Evolutionary conservation across 2,329 filamentous ascomycete genomes (phyloP), one percentile per base, ranked within the genome.

Genomic region (Beauveria sp.): DNA sequence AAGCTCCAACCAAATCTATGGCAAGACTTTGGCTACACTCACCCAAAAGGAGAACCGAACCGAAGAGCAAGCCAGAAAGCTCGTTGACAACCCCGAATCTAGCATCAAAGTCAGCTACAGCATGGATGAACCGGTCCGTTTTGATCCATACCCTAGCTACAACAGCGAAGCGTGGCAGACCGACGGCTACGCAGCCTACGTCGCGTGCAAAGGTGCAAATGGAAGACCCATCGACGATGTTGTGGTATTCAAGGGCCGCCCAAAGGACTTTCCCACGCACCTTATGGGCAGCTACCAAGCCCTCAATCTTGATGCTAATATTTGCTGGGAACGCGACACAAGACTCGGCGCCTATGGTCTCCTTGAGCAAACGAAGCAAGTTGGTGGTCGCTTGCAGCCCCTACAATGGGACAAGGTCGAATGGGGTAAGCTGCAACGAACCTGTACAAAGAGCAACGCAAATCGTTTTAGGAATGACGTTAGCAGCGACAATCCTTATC

Each of bases 71-170:
- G 67, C 65, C 38, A 66, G 65, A 42, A 68, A 67, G 61, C 69
- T 78, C 20, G 66, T 62, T 54, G 70, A 68, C 52, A 72, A 75
- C 40, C 67, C 74, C 57, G 69, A 72, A n/a, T 67, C 70, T 9
- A 68, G 70, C 53, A 65, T 71, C 30, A 54, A 54, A 40, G 26
- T 53, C 42, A 72, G 72, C 42, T 82, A 79, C 67, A 78, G 69
- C 58, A 69, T 73, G 14, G 74, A 80, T 49, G 73, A 77, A 55
- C 81, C 85, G 1, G 77, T 83, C 60, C 77, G 81, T 22, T 91
- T 90, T 72, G 80, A 86, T 62, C 89, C 89, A 0, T 92, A 91
- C 65, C 88, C 89, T 0, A 76, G 83, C 18, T 90, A 91, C 74
- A 88, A 89, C 68, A 81, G 79, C 56, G 74, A 77, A 3, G 72